phyloP scores from a whole-genome alignment of 176 grass and related monocot genomes.

The Aechmea fasciata region DNA sequence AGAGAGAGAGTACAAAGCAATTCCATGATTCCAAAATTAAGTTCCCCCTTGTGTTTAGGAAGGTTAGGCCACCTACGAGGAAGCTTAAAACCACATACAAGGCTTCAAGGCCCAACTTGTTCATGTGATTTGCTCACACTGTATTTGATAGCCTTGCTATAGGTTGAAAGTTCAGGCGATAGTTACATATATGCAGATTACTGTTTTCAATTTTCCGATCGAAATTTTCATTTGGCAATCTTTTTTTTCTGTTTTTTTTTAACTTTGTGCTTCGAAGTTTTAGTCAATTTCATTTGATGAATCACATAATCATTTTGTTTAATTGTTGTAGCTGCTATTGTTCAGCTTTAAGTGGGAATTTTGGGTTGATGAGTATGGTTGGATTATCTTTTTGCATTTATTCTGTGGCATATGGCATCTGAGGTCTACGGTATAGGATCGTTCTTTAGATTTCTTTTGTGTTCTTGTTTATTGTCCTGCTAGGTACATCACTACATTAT shows the following conservation, averaged over 20 bases:
- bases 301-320: background rate
- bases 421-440: too few species aligned
- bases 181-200: background rate
- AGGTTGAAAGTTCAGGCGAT: background rate
- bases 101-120: conserved; percentile 79
- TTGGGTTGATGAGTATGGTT: background rate
- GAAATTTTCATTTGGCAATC: background rate
- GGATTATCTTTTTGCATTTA: background rate
- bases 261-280: background rate
- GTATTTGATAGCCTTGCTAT: background rate
- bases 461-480: too few species aligned
- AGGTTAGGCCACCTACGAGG: conserved; percentile 69
- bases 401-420: background rate
- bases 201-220: background rate
- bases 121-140: conserved; percentile 38
- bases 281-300: background rate
- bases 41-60: conserved; percentile 72
- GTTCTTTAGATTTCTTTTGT: too few species aligned
- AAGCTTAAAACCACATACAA: conserved; percentile 91
- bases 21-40: conserved; percentile 71
- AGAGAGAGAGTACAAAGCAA: conserved; percentile 93
- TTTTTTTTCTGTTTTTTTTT: background rate
- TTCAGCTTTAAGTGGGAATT: background rate
- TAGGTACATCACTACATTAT: too few species aligned
- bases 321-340: background rate